Evolutionary conservation across 2,329 filamentous ascomycete species (phyloP).

Genomic region (Calonectria pauciramosa): DNA sequence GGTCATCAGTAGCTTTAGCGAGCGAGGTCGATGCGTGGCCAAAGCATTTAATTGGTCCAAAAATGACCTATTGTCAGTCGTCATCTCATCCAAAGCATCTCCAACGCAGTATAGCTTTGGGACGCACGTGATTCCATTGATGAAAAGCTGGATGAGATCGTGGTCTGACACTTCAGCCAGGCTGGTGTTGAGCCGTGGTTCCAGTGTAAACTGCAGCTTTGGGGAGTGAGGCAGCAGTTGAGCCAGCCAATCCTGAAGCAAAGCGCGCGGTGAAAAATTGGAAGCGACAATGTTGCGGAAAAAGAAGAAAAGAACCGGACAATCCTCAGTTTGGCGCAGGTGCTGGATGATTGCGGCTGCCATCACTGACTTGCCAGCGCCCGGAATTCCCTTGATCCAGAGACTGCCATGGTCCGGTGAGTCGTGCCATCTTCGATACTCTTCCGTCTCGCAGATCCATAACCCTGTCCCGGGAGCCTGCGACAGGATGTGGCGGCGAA

Average conservation of each 20-base stretch:
- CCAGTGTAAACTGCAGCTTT: conserved; percentile 37
- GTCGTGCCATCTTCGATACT: conserved; percentile 41
- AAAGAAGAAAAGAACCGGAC: conserved; percentile 41
- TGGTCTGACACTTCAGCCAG: conserved; percentile 37
- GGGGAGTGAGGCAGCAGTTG: conserved; percentile 38
- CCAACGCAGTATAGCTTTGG: conserved; percentile 39
- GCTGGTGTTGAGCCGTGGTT: conserved; percentile 25
- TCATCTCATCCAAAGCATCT: conserved; percentile 43
- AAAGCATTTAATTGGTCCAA: conserved; percentile 37
- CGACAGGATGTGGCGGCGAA: conserved; percentile 40
- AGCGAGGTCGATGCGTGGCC: conserved; percentile 33
- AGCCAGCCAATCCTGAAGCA: conserved; percentile 42
- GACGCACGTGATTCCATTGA: conserved; percentile 31
- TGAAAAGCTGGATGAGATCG: conserved; percentile 38
- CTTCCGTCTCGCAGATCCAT: conserved; percentile 43
- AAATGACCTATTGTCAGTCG: conserved; percentile 31
- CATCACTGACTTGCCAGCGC: conserved; percentile 44
- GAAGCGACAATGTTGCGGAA: conserved; percentile 41
- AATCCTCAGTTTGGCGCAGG: conserved; percentile 31
- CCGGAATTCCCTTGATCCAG: conserved; percentile 46
- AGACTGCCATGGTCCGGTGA: conserved; percentile 40
- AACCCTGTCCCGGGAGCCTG: conserved; percentile 44
- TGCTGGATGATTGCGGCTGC: conserved; percentile 42
- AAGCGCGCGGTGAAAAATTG: conserved; percentile 39
- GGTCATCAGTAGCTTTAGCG: conserved; percentile 40